Evolutionary conservation across 768 basidiomycete species (phyloP), one percentile per base, ranked within the genome.

Genomic region (Suillus bovinus): DNA sequence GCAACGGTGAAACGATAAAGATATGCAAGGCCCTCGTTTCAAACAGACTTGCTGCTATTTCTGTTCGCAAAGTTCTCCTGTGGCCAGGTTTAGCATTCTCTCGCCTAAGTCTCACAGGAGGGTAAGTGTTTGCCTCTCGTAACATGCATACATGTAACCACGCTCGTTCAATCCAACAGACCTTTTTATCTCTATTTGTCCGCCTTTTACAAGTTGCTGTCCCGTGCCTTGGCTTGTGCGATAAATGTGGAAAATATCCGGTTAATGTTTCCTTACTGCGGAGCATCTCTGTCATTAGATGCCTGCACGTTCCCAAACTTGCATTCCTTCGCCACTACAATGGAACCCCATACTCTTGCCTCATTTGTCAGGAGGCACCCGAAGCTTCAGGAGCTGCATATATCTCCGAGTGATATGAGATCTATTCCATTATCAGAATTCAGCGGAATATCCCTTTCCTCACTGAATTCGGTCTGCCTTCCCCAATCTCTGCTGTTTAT

Each of bases 241-340:
- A 29, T 8, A 3, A 34, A 34, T 2, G 52, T 39, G 14, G 60
- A 61, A 56, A 33, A 33, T 20, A 58, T 31, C 36, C 60, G 52
- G 9, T 55, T 61, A n/a, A 58, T 61, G 33, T 58, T 61, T 61
- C 55, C 55, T 39, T 56, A 56, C 38, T 56, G 55, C 27, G 55
- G 55, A 20, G 55, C 36, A 20, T 56, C 55, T 39, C 22, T 56
- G 55, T 11, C 38, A 29, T 39, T 59, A 10, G 42, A 62, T 8
- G 34, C 22, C 3, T 61, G 44, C 24, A n/a, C 60, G 4, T 61
- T 61, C 34, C 39, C 58, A 17, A 38, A 62, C 34, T 46, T 62
- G 17, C 61, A 16, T 20, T 33, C 38, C 22, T 62, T 61, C n/a
- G 42, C 61, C 10, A 44, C 38, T 4, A 61, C 49, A 29, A 56